Percentiles rank a stretch among this genome's conserved stretches.
These are phyloP conservation scores for Nemania bipapillata DNA, from an alignment of 2,329 filamentous ascomycete species.

Conservation along the genomic window DNA sequence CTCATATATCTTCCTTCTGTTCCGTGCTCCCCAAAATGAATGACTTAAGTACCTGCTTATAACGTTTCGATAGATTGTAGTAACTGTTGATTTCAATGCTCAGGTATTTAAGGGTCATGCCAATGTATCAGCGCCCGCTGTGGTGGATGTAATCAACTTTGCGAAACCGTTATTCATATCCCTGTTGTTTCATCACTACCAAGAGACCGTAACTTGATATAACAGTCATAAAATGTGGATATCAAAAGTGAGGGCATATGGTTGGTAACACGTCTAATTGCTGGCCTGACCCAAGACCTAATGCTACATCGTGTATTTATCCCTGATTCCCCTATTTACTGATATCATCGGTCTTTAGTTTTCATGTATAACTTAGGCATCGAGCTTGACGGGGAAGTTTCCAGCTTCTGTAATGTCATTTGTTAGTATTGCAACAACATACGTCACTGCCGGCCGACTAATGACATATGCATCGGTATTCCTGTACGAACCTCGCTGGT, in stretches of 20 bases:
- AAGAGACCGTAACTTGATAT: background rate
- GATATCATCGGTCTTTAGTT: constrained; percentile 13
- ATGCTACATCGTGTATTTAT: constrained; percentile 46
- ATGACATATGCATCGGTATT: background rate
- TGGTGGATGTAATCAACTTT: background rate
- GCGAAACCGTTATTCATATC: constrained; percentile 7
- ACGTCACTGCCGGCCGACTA: background rate
- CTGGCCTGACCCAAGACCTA: constrained; percentile 43
- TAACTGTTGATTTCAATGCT: background rate
- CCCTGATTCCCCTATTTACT: constrained; percentile 35
- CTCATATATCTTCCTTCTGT: background rate
- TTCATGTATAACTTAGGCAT: constrained; percentile 58
- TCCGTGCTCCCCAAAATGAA: background rate
- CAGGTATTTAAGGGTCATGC: background rate
- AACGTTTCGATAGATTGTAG: background rate
- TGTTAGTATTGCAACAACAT: constrained; percentile 43
- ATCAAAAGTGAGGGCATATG: constrained; percentile 26
- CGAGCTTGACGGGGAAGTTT: constrained; percentile 74
- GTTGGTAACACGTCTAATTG: constrained; percentile 42
- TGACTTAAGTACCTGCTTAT: background rate
- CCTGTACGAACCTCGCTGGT: constrained; percentile 84
- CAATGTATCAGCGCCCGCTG: background rate
- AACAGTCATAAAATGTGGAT: constrained; percentile 11
- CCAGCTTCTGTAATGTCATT: constrained; percentile 64
- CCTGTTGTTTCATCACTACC: background rate